Evolutionary conservation across 495 filamentous ascomycete species (phyloP), one percentile per base, ranked within the genome.

Genomic region (Schizothecium vesticola): DNA sequence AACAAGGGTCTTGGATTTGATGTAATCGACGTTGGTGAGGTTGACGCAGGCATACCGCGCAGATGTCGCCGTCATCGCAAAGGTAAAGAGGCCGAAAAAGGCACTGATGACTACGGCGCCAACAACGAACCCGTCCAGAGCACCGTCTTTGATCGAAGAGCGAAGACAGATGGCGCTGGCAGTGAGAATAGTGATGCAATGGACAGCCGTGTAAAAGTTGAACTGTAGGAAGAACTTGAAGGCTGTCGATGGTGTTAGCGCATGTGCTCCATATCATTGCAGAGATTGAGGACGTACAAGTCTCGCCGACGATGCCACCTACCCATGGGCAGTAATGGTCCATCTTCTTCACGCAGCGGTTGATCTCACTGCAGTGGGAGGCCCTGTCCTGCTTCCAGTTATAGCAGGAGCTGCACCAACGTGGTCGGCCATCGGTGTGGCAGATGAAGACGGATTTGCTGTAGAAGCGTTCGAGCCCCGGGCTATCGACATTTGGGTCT

Each of bases 261-360:
- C 21, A 23, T 4, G 19, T 60, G 19, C 21, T 65, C n/a, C 6
- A 11, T 21, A 3, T 51, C 43, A 11, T 12, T 23, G 25, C 56
- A 5, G 26, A 21, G 33, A 19, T 29, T 23, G 25, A 26, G 31
- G 25, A 75, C 82, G 71, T 65, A 85, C 83, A 85, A 0, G 80
- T 93, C 74, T 97, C 94, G 0, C 88, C 90, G 11, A 97, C 88
- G 63, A 96, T 88, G 21, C 94, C 94, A 24, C 94, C 94, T 63
- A 96, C 93, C 92, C 94, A 97, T 1, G 94, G 94, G 76, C 94
- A 97, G 72, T 92, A 97, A 76, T 97, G 94, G 71, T 97, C 94
- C 90, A 97, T 94, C 72, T 92, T 94, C 31, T 82, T 80, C 29
- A 94, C 89, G 77, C 94, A 97, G 33, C 93, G 83, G 59, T 87